phyloP scores from a whole-genome alignment of 2,329 filamentous ascomycete species.

The Nemania serpens region DNA sequence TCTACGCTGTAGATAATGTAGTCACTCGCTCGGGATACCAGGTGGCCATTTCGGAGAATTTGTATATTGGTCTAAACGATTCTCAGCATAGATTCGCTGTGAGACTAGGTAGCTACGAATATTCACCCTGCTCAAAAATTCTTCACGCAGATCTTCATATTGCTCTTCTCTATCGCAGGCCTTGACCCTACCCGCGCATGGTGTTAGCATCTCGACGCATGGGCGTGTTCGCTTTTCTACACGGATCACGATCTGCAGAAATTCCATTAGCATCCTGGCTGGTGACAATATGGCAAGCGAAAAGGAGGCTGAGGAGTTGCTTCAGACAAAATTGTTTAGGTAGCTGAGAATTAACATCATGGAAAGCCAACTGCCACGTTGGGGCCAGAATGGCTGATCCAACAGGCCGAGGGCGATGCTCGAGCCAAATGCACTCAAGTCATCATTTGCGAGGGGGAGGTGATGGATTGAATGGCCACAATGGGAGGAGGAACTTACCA shows the following conservation, averaged over 20 bases:
- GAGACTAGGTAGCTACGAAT: slow-evolving; percentile 41
- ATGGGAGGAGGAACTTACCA: slow-evolving; percentile 45
- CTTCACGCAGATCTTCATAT: slow-evolving; percentile 76
- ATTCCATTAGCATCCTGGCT: slow-evolving; percentile 30
- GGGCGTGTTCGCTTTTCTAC: slow-evolving; percentile 3
- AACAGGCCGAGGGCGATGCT: slow-evolving; percentile 74
- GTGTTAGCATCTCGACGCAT: slow-evolving; percentile 30
- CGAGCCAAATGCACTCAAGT: slow-evolving; percentile 99
- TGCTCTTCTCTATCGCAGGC: slow-evolving; percentile 93
- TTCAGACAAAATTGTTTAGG: slow-evolving; percentile 90
- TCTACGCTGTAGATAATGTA: slow-evolving; percentile 99
- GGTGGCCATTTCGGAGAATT: slow-evolving; percentile 91
- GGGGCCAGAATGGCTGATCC: slow-evolving; percentile 77
- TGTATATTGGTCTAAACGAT: slow-evolving; percentile 76
- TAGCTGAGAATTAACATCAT: slow-evolving; percentile 99
- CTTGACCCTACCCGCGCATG: slow-evolving; percentile 69
- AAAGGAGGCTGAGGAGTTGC: slow-evolving; percentile 26
- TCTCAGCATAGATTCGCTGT: slow-evolving; percentile 53
- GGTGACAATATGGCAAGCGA: not conserved
- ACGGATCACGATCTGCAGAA: slow-evolving; percentile 13
- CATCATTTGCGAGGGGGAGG: slow-evolving; percentile 72
- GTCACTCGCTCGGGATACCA: slow-evolving; percentile 94
- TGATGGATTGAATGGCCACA: slow-evolving; percentile 17
- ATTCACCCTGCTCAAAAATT: slow-evolving; percentile 84
- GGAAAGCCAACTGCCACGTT: slow-evolving; percentile 69